A percentile compares a stretch with the other conserved stretches of the same genome.
phyloP scores from a whole-genome alignment of 2,329 filamentous ascomycete species.

The Pezicula neosporulosa region DNA sequence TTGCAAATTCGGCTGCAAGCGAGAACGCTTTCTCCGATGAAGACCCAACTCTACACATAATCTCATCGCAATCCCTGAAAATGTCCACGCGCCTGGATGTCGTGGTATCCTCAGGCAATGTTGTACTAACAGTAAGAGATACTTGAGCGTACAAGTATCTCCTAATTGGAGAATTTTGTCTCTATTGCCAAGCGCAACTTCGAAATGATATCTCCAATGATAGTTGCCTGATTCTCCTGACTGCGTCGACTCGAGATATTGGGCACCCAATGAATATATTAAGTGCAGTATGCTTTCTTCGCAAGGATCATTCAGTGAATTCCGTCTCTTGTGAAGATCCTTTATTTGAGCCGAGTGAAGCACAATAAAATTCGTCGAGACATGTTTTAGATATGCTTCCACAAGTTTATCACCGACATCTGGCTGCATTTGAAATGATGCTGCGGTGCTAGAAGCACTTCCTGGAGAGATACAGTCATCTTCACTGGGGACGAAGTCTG shows the following conservation, averaged over 20 bases:
- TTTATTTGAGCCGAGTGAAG: conserved; percentile 4
- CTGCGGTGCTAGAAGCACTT: not conserved
- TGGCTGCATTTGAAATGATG: conserved; percentile 1
- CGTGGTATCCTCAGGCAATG: conserved; percentile 5
- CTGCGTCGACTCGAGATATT: conserved; percentile 6
- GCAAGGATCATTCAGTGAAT: conserved; percentile 1
- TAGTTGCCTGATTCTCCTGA: not conserved
- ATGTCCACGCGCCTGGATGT: conserved; percentile 8
- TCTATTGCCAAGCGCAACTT: conserved; percentile 3
- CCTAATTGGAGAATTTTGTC: conserved; percentile 2
- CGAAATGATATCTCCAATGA: conserved; percentile 4
- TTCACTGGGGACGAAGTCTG: not conserved
- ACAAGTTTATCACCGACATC: conserved; percentile 3
- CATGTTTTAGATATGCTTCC: conserved; percentile 4
- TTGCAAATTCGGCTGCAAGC: conserved; percentile 1
- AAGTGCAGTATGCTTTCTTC: conserved; percentile 9
- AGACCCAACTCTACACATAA: conserved; percentile 46
- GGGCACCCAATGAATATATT: conserved; percentile 6
- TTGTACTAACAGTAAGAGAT: conserved; percentile 5
- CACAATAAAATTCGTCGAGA: conserved; percentile 6
- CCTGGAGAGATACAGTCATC: not conserved
- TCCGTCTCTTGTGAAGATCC: conserved; percentile 6
- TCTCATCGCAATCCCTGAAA: conserved; percentile 44
- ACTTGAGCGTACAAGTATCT: conserved; percentile 4
- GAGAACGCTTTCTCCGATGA: conserved; percentile 33